Evolutionary conservation across 1,284 basidiomycete species (phyloP), one percentile per base, ranked within the genome.

Genomic region (Phellinidium pouzarii): DNA sequence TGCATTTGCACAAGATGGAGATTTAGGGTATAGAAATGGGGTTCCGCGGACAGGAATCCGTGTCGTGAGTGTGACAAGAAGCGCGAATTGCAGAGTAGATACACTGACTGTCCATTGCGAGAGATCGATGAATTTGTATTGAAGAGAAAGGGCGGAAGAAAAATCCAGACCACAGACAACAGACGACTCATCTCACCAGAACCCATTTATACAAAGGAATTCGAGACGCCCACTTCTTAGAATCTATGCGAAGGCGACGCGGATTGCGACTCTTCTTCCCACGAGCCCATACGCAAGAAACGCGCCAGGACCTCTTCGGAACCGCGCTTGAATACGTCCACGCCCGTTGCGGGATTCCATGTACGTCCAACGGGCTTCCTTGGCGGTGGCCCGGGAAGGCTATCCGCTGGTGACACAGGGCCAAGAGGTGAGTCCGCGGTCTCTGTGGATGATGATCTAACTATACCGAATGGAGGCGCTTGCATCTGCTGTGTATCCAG

Each of bases 231-330:
- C 37, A 14, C 37, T 14, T 38, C n/a, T 14, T 17, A 14, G 4
- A 4, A 17, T 17, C 5, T 25, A 41, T 50, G 14, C 37, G 37
- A 7, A 5, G 37, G 5, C 4, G 5, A 4, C 31, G 31, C 40
- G 17, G 41, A 12, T 8, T 50, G 53, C 7, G 53, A 38, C 6
- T 44, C 40, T 22, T 78, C 78, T 26, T 82, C 78, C 75, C 79
- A 84, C 50, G 82, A 78, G 27, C 82, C 81, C 74, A 84, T 83
- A 60, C 78, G 81, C 70, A 91, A 69, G 68, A 92, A 91, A 37
- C 84, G 74, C 6, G 82, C 78, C 36, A 92, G 71, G 12, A 90
- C 87, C 61, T 91, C 84, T 63, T 93, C 89, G 2, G 88, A 89
- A 19, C 84, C 82, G 52, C 79, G 79, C 66, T 89, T 91, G 68